Percentiles rank a stretch among this genome's conserved stretches.
phyloP scores from a whole-genome alignment of 352 stramenopile species.

The Phytophthora litchii region DNA sequence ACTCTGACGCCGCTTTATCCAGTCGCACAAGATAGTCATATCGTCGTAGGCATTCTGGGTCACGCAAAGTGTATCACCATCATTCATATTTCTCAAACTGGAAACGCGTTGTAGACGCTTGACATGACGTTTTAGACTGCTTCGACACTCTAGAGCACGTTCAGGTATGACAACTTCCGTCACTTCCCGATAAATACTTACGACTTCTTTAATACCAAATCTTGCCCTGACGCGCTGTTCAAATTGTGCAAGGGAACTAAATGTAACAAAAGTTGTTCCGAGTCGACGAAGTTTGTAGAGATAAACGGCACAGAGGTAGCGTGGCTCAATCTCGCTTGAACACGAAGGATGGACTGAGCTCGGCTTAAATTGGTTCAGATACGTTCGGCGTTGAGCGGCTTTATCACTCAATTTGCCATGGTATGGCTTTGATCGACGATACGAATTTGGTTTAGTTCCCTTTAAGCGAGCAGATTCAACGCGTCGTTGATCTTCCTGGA shows the following conservation, averaged over 20 bases:
- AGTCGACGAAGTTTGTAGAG: slow-evolving; percentile 44
- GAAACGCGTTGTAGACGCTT: slow-evolving; percentile 47
- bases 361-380: slow-evolving; percentile 37
- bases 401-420: background rate
- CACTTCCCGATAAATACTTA: slow-evolving; percentile 62
- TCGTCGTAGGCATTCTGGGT: slow-evolving; percentile 71
- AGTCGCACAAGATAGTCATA: slow-evolving; percentile 70
- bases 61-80: slow-evolving; percentile 64
- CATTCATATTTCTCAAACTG: slow-evolving; percentile 44
- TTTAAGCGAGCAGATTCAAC: slow-evolving; percentile 35
- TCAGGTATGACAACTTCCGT: slow-evolving; percentile 12
- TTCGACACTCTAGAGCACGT: background rate
- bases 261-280: slow-evolving; percentile 59
- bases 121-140: background rate
- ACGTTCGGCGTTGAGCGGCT: slow-evolving; percentile 16
- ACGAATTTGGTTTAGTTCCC: background rate
- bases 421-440: slow-evolving; percentile 4
- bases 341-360: background rate
- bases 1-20: slow-evolving; percentile 60
- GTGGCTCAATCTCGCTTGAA: slow-evolving; percentile 8
- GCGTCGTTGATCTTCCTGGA: slow-evolving; percentile 26
- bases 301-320: slow-evolving; percentile 61
- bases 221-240: slow-evolving; percentile 34
- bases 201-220: slow-evolving; percentile 33
- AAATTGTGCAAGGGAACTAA: slow-evolving; percentile 49